Base-by-base conservation (phyloP, 495 filamentous ascomycete species). In the Thermothielavioides terrestris region DNA sequence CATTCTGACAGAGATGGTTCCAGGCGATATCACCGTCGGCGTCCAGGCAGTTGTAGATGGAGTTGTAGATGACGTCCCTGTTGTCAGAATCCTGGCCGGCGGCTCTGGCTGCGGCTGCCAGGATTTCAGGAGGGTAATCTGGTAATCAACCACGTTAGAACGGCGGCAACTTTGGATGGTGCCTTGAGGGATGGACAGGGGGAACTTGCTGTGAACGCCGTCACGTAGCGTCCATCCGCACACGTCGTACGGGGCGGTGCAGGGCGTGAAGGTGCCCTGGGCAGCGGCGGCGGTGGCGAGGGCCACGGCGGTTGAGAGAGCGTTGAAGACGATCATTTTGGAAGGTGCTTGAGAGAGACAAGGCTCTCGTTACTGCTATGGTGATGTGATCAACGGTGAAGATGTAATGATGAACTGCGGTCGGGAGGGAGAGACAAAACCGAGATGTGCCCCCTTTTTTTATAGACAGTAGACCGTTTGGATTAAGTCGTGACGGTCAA, bases 221-320 rank as follows among this genome's bases (percentile, higher is more conserved):
- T n/a, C n/a, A n/a, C n/a, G n/a, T n/a, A 52, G 34, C 14, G 23
- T 40, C 49, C 49, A 52, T 34, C 49, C 49, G 40, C 49, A 52
- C 9, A 39, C 23, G 26, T 46, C 49, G 17, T 52, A 45, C 0
- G 41, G 41, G 23, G 15, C 17, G 10, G n/a, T 40, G 49, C 49
- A 52, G 5, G 41, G 10, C 34, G 22, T 46, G 42, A 52, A 45
- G 22, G n/a, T 22, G 23, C 41, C 49, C 2, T 35, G 15, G 18
- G 49, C 25, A 25, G 39, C 39, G 42, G 49, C 46, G 41, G 46
- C 31, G 42, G 42, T 42, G 34, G 42, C 49, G 32, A 52, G 34
- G 49, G 41, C 49, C n/a, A 52, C 18, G 37, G 18, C 27, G 27
- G 34, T 21, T 26, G 36, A 39, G 26, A 37, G n/a, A n/a, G n/a